Evolutionary conservation across 2,329 filamentous ascomycete species (phyloP).

Genomic region (Simplicillium aogashimaense): DNA sequence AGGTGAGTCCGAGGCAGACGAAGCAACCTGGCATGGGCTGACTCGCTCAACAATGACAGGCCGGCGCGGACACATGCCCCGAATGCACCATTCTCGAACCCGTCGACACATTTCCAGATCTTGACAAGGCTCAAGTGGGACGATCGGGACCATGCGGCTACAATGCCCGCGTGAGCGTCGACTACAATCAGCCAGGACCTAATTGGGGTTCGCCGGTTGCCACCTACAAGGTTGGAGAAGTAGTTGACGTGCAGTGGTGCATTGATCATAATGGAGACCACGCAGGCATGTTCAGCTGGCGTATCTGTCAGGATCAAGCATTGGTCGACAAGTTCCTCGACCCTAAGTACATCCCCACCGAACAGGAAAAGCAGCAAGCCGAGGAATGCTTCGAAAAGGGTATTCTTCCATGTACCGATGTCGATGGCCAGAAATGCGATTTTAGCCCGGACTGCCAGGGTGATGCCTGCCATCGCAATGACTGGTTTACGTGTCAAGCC

Average conservation of each 20-base stretch:
- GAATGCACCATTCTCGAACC: conserved; percentile 46
- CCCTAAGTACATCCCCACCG: conserved; percentile 34
- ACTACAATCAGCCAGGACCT: conserved; percentile 37
- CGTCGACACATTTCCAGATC: conserved; percentile 37
- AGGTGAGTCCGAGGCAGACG: too few species aligned
- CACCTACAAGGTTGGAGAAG: conserved; percentile 33
- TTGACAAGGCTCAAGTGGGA: conserved; percentile 32
- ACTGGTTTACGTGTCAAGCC: conserved; percentile 45
- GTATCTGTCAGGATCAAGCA: conserved; percentile 40
- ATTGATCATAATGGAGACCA: conserved; percentile 47
- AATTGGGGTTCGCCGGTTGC: conserved; percentile 34
- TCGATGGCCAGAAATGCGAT: conserved; percentile 35
- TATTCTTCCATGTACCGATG: conserved; percentile 36
- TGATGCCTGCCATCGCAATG: conserved; percentile 35
- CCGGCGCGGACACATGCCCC: conserved; percentile 38
- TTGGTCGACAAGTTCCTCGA: conserved; percentile 40
- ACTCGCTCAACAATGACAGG: conserved; percentile 18
- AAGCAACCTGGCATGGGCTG: not conserved
- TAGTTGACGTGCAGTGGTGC: conserved; percentile 43
- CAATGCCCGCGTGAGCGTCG: conserved; percentile 40
- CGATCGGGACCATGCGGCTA: conserved; percentile 42
- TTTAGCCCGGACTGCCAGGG: conserved; percentile 36
- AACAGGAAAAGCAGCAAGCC: conserved; percentile 40
- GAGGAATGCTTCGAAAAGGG: conserved; percentile 42
- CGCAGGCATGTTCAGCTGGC: conserved; percentile 46